Evolutionary conservation across 768 basidiomycete genomes (phyloP).

Genomic region (Nidularia pulvinata): DNA sequence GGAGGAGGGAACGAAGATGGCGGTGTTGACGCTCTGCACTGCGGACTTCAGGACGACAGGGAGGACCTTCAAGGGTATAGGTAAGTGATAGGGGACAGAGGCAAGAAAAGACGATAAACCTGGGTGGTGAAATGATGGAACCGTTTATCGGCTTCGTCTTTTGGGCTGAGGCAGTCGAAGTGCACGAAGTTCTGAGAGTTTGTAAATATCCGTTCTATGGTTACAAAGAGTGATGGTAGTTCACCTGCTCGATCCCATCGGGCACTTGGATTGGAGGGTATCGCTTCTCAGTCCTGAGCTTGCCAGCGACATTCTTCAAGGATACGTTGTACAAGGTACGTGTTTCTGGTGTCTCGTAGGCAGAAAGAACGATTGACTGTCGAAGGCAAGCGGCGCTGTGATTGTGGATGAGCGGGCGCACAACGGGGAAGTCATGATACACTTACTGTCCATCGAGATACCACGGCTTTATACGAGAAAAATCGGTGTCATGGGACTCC

Average conservation of each 20-base stretch:
- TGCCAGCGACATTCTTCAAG: constrained; percentile 86
- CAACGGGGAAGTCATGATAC: neutral
- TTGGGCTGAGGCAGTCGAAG: constrained; percentile 71
- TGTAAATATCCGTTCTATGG: too few relatives aligned
- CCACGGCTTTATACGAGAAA: constrained; percentile 98
- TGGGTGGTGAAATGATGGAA: constrained; percentile 88
- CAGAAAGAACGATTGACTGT: constrained; percentile 85
- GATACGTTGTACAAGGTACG: constrained; percentile 75
- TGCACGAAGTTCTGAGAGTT: constrained; percentile 66
- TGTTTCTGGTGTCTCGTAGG: constrained; percentile 89
- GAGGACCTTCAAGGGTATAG: constrained; percentile 36
- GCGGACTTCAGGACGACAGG: constrained; percentile 89
- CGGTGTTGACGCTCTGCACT: constrained; percentile 87
- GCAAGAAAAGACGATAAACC: constrained; percentile 4
- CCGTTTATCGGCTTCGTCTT: constrained; percentile 84
- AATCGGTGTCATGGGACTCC: constrained; percentile 92
- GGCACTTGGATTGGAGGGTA: constrained; percentile 80
- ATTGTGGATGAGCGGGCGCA: neutral
- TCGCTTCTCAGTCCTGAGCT: constrained; percentile 65
- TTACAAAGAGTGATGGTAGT: too few relatives aligned
- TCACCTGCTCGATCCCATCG: constrained; percentile 59
- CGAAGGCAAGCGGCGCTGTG: constrained; percentile 81
- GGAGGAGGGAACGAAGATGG: constrained; percentile 91
- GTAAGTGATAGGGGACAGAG: too few relatives aligned
- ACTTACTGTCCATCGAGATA: constrained; percentile 89